These are phyloP conservation scores for Globomyces pollinis-pini DNA, from an alignment of 192 early-diverging fungal genomes.

Conservation along the genomic window DNA sequence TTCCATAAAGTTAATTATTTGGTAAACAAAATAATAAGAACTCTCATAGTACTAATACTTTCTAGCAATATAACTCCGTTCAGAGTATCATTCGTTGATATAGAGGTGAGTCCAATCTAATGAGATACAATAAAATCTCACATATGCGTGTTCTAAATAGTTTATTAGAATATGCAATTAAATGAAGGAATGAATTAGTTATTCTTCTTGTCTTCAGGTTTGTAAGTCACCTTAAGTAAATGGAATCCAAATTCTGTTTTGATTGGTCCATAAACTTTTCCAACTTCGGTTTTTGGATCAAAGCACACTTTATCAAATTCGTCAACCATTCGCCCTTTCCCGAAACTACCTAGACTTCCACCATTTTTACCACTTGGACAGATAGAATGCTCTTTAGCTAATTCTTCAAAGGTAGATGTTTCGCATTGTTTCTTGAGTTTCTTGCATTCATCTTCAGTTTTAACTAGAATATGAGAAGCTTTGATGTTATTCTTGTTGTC, in stretches of 20 bases:
- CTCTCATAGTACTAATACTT: too few species aligned
- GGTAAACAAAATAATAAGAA: too few species aligned
- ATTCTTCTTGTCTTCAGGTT: constrained; percentile 9
- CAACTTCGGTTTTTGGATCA: constrained; percentile 15
- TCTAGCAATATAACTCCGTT: too few species aligned
- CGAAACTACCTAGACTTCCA: constrained; percentile 11
- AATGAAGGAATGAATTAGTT: background rate
- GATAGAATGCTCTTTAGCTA: constrained; percentile 22
- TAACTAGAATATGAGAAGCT: constrained; percentile 25
- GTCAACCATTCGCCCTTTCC: constrained; percentile 15
- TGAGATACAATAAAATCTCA: too few species aligned
- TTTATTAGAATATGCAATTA: background rate
- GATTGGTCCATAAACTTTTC: constrained; percentile 16
- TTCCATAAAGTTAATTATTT: too few species aligned
- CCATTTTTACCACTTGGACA: constrained; percentile 21
- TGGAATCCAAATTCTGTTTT: constrained; percentile 34
- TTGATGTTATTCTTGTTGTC: background rate
- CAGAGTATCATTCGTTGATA: too few species aligned
- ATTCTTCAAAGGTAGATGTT: constrained; percentile 9
- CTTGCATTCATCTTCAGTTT: constrained; percentile 16
- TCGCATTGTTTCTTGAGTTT: constrained; percentile 7
- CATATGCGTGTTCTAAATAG: too few species aligned
- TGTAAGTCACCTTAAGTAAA: constrained; percentile 20
- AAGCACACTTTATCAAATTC: constrained; percentile 22
- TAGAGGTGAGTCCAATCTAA: too few species aligned